Evolutionary conservation across 306 rosid genomes (phyloP).

Genomic region (Canavalia gladiata): DNA sequence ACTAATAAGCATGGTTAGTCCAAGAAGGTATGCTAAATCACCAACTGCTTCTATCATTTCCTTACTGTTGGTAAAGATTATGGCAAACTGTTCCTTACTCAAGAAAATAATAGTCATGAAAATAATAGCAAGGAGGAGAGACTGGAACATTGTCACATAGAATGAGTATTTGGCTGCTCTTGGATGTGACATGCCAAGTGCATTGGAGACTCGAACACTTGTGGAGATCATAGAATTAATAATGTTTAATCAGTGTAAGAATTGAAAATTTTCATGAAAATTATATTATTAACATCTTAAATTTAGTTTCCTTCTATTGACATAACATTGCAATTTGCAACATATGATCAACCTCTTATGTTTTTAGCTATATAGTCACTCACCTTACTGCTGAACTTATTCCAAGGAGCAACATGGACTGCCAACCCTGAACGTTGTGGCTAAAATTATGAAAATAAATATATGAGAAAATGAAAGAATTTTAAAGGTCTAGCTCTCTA

Average conservation of each 20-base stretch:
- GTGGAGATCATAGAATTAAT: not conserved
- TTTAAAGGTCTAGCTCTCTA: no score
- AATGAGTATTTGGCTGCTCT: constrained; percentile 64
- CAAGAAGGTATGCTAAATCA: constrained; percentile 54
- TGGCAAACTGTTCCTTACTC: constrained; percentile 24
- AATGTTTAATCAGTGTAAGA: not conserved
- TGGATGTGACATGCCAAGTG: constrained; percentile 66
- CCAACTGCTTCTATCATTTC: constrained; percentile 38
- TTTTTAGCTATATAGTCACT: not conserved
- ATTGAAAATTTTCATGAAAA: not conserved
- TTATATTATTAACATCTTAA: no score
- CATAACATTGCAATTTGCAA: no score
- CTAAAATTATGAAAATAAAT: constrained; percentile 20
- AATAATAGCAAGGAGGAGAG: constrained; percentile 56
- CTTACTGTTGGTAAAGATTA: constrained; percentile 45
- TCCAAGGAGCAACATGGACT: constrained; percentile 37
- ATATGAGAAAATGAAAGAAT: not conserved
- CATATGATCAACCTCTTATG: no score
- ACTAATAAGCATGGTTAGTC: constrained; percentile 22
- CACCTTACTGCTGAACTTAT: constrained; percentile 45
- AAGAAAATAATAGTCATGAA: constrained; percentile 48
- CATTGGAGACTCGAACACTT: constrained; percentile 71
- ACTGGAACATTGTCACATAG: constrained; percentile 53
- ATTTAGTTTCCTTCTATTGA: no score
- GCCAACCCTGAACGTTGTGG: constrained; percentile 43